Base-by-base conservation (phyloP, 352 stramenopile species). In the Pythium plurisporium region DNA sequence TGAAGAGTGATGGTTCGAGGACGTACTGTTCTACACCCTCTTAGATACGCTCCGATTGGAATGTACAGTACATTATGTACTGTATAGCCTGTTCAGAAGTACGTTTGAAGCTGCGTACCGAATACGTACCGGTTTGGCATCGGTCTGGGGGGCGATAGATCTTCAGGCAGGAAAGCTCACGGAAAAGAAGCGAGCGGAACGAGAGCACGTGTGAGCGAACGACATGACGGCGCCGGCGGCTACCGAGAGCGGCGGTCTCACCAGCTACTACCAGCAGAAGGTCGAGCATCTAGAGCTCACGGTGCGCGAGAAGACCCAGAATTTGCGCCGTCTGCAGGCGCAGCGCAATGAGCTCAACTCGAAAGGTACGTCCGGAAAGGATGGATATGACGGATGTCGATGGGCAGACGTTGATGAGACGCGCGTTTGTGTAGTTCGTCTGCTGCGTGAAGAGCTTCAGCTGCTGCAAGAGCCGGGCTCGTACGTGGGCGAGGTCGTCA, bases 341-440 rank as follows among this genome's bases (percentile, higher is more conserved):
- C 96, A 99, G 70, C 92, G 97, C 57, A 99, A 99, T 71, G 96
- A 99, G 82, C 86, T 99, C 53, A 99, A 99, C 80, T 98, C 96
- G 31, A 92, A 98, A 96, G 88, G 94, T 98, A 59, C 22, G 55
- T n/a, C n/a, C n/a, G n/a, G n/a, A n/a, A 26, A 42, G 5, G 47
- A n/a, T 17, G 31, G 30, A 4, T n/a, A n/a, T n/a, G n/a, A n/a
- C n/a, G n/a, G n/a, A n/a, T n/a, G n/a, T n/a, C n/a, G 33, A 55
- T 23, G 47, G 29, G 33, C 3, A 55, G 31, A 7, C n/a, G n/a
- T 51, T 34, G 27, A 45, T 51, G 9, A 22, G 34, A 47, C 20
- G 14, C 2, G 34, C 45, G 31, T 15, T 56, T 6, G 38, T 47
- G 38, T 55, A 94, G 95, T 99, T n/a, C 89, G 96, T 12, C 82